These are phyloP conservation scores for Typha latifolia DNA, from an alignment of 176 grass and related monocot genomes.

Conservation along the genomic window DNA sequence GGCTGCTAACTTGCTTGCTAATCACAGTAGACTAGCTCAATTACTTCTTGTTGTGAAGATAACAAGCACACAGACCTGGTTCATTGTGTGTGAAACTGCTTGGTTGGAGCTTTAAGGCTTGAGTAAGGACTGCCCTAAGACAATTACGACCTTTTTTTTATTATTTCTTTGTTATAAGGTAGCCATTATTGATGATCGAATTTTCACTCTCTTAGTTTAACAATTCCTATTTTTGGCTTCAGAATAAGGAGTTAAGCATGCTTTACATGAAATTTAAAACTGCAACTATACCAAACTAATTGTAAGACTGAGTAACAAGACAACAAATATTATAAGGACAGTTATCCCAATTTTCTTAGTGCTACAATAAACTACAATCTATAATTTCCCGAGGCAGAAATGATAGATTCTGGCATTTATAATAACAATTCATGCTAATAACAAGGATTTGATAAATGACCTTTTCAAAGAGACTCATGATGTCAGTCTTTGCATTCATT, in stretches of 20 bases:
- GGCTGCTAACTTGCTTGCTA: no score
- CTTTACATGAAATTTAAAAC: no score
- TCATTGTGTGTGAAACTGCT: neutral
- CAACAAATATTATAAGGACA: neutral
- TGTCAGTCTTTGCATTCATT: constrained; percentile 65
- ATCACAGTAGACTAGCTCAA: no score
- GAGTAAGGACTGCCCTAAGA: neutral
- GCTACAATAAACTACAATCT: neutral
- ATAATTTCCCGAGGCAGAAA: neutral
- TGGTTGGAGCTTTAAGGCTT: neutral
- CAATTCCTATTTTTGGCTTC: no score
- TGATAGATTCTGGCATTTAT: neutral
- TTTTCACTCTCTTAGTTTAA: neutral
- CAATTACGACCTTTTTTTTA: neutral
- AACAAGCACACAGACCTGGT: no score
- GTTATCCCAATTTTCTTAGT: neutral
- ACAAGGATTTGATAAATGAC: constrained; percentile 17
- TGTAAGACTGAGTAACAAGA: neutral
- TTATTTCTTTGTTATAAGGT: neutral
- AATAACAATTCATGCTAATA: neutral
- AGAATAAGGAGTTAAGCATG: no score
- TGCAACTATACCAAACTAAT: no score
- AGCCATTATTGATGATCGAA: neutral
- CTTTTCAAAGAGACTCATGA: constrained; percentile 99
- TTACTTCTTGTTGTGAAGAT: no score